Conservation (phyloP, 73 alveolate species). For the Stentor roeselii region DNA sequence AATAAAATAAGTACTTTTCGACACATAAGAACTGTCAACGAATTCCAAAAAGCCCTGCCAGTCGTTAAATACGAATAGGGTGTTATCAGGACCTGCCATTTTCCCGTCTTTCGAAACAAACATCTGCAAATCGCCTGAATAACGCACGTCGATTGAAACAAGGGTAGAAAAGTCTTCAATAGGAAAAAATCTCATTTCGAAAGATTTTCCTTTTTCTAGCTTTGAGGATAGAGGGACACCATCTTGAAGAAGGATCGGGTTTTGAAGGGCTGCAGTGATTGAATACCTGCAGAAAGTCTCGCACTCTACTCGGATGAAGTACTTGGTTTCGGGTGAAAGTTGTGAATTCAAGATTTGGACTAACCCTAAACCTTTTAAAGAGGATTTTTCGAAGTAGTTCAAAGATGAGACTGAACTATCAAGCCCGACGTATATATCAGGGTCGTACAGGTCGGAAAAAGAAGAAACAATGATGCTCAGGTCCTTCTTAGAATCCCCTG, state of each 20-base stretch:
- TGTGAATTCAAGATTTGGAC: neutral
- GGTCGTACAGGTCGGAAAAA: neutral
- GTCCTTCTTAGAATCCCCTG: neutral
- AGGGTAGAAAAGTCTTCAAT: neutral
- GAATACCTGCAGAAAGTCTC: neutral
- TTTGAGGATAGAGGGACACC: neutral
- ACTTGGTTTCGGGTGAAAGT: neutral
- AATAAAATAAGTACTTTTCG: too few species aligned
- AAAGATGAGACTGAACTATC: neutral
- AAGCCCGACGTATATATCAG: neutral
- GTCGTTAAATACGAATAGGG: neutral
- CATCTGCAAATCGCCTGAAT: neutral
- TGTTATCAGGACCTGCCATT: neutral
- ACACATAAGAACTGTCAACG: neutral
- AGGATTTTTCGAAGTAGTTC: neutral
- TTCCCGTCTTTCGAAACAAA: neutral
- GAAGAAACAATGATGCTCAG: neutral
- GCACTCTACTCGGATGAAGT: neutral
- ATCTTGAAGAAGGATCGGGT: neutral
- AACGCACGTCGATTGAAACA: neutral
- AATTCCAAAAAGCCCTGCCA: neutral
- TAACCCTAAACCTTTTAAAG: slow-evolving; percentile 21
- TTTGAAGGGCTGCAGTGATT: neutral
- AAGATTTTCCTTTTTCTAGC: neutral
- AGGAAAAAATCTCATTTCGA: neutral